Evolutionary conservation across 2,329 filamentous ascomycete genomes (phyloP).

Genomic region (Scytalidium lignicola): DNA sequence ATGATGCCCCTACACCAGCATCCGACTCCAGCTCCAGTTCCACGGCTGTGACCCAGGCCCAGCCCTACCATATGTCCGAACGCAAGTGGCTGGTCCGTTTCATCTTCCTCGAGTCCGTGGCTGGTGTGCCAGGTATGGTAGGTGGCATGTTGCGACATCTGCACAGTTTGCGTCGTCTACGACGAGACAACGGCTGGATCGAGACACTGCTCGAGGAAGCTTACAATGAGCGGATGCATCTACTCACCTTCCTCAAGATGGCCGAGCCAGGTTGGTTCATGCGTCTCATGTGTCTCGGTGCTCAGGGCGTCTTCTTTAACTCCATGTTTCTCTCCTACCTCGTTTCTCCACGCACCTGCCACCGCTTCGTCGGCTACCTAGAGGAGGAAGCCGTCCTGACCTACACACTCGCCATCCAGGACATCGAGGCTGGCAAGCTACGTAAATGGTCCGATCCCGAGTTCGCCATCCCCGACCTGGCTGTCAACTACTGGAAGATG

Average conservation of each 20-base stretch:
- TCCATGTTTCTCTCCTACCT: conserved; percentile 86
- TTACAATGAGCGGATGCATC: conserved; percentile 92
- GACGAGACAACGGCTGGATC: conserved; percentile 95
- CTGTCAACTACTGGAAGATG: conserved; percentile 90
- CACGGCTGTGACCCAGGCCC: conserved; percentile 34
- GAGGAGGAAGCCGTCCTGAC: conserved; percentile 97
- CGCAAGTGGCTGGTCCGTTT: conserved; percentile 86
- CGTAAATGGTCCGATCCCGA: conserved; percentile 70
- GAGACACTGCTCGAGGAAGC: conserved; percentile 88
- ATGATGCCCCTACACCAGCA: conserved; percentile 49
- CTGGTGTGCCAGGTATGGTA: conserved; percentile 95
- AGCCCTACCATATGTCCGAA: conserved; percentile 69
- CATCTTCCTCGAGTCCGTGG: conserved; percentile 90
- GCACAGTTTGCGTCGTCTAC: conserved; percentile 75
- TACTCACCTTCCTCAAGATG: conserved; percentile 90
- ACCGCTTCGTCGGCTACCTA: conserved; percentile 94
- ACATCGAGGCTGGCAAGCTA: conserved; percentile 78
- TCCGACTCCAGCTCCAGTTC: conserved; percentile 38
- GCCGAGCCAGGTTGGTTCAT: conserved; percentile 76
- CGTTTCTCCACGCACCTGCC: conserved; percentile 77
- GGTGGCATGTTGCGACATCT: conserved; percentile 91
- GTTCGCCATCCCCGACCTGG: conserved; percentile 80
- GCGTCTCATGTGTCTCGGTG: conserved; percentile 84
- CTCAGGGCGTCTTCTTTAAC: conserved; percentile 97
- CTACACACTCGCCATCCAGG: conserved; percentile 82